phyloP scores from a whole-genome alignment of 495 filamentous ascomycete genomes.

The Saxophila tyrrhenica region DNA sequence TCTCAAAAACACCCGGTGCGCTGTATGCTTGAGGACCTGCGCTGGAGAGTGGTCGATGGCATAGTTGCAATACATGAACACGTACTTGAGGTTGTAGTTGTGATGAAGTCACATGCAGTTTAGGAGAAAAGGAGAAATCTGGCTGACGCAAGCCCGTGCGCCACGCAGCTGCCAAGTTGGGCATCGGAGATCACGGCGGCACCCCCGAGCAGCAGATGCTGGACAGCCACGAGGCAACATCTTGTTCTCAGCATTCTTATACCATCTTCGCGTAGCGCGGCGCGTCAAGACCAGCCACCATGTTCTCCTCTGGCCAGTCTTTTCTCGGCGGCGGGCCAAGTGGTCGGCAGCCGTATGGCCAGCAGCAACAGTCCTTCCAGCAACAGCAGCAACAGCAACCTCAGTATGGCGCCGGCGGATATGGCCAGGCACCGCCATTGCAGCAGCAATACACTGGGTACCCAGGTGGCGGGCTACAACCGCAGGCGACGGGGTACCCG shows the following conservation, averaged over 20 bases:
- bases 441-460: conserved; percentile 39
- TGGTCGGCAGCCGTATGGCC: conserved; percentile 53
- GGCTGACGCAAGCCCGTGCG: no score
- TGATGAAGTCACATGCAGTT: no score
- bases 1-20: no score
- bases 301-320: conserved; percentile 81
- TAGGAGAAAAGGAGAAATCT: no score
- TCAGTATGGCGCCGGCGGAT: conserved; percentile 29
- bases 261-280: not conserved
- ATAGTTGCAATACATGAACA: no score
- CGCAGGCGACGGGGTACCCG: conserved; percentile 47
- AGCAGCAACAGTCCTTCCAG: conserved; percentile 34
- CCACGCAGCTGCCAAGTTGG: no score
- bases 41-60: no score
- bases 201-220: no score
- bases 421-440: conserved; percentile 29
- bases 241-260: not conserved
- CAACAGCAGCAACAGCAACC: conserved; percentile 14
- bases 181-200: no score
- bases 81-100: no score
- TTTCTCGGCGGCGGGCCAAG: conserved; percentile 66
- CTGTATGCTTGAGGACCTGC: no score
- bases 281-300: conserved; percentile 30
- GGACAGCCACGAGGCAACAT: conserved; percentile 1
- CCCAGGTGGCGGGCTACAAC: conserved; percentile 40